phyloP scores from a whole-genome alignment of 73 alveolate genomes.

The Tetrahymena elliotti region DNA sequence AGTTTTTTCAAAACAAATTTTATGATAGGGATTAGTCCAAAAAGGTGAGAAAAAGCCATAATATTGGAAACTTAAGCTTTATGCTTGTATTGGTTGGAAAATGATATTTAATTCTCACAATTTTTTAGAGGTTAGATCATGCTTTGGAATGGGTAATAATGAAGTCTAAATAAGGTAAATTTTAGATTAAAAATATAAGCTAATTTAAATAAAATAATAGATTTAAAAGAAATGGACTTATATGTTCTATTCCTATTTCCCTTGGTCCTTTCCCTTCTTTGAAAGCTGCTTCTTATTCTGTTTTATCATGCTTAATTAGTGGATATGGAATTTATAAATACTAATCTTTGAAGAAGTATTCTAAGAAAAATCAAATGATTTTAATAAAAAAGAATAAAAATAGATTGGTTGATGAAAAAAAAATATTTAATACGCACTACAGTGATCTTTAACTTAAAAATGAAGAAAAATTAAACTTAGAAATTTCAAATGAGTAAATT shows the following conservation, averaged over 20 bases:
- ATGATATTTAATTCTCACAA: not conserved
- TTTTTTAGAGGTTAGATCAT: not conserved
- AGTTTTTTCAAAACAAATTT: not conserved
- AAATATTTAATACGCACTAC: not conserved
- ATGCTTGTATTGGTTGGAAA: not conserved
- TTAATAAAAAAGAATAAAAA: not conserved
- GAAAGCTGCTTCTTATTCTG: not conserved
- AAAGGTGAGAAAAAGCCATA: not conserved
- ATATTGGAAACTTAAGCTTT: not conserved
- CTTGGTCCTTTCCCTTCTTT: not conserved
- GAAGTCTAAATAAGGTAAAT: not conserved
- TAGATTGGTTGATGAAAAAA: not conserved
- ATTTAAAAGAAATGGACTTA: not conserved
- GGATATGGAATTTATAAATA: not conserved
- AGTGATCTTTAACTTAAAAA: not conserved
- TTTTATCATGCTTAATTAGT: not conserved
- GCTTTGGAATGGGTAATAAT: not conserved
- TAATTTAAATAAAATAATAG: not conserved
- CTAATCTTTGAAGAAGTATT: not conserved
- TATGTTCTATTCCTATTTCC: not conserved
- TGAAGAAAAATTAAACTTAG: not conserved
- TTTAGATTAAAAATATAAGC: not conserved
- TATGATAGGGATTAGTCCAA: not conserved
- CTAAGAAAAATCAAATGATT: not conserved
- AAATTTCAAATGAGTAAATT: not conserved